phyloP scores from a whole-genome alignment of 192 early-diverging fungal genomes.

The Borealophlyctis nickersoniae region DNA sequence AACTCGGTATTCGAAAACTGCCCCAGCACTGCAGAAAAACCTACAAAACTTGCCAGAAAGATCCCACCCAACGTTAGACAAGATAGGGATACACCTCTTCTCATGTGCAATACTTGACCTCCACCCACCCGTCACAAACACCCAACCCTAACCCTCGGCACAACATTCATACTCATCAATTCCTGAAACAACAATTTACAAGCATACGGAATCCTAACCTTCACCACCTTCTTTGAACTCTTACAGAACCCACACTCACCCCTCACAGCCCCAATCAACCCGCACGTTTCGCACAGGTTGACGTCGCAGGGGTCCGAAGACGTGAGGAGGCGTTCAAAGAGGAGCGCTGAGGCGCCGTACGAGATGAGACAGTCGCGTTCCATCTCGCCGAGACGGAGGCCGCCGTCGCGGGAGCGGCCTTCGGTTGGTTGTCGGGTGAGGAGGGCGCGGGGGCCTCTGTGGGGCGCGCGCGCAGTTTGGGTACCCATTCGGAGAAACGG shows the following conservation, averaged over 20 bases:
- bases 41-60: too few relatives aligned
- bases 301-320: slow-evolving; percentile 69
- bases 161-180: slow-evolving; percentile 87
- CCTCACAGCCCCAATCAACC: slow-evolving; percentile 87
- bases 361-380: slow-evolving; percentile 97
- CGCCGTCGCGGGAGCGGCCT: slow-evolving; percentile 92
- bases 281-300: slow-evolving; percentile 25
- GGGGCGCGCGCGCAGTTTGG: not conserved
- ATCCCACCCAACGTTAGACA: too few relatives aligned
- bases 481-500: too few relatives aligned
- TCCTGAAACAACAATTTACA: slow-evolving; percentile 95
- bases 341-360: slow-evolving; percentile 89
- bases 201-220: slow-evolving; percentile 91
- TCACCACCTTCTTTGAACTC: slow-evolving; percentile 74
- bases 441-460: slow-evolving; percentile 88
- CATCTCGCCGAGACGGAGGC: slow-evolving; percentile 99
- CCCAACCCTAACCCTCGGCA: slow-evolving; percentile 62
- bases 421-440: slow-evolving; percentile 94
- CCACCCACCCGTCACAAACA: slow-evolving; percentile 30
- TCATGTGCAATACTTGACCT: too few relatives aligned
- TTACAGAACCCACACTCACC: slow-evolving; percentile 82
- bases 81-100: too few relatives aligned
- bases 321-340: slow-evolving; percentile 98
- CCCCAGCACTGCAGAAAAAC: too few relatives aligned
- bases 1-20: too few relatives aligned